These are phyloP conservation scores for Wickerhamiella lipophila DNA, from an alignment of 805 yeast genomes.

Conservation along the genomic window DNA sequence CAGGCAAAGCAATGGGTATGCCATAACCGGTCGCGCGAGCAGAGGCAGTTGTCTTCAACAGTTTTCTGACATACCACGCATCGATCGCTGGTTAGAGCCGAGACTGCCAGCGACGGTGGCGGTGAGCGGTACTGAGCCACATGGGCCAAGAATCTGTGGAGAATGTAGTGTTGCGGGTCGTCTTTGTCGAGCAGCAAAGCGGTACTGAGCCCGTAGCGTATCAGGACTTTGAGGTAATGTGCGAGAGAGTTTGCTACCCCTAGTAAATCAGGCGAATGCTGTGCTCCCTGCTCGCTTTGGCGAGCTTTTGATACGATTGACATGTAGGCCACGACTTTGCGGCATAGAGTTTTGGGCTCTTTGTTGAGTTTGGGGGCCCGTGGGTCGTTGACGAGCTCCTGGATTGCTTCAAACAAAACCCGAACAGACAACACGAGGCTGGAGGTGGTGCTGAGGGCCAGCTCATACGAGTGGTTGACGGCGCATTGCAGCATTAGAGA, in stretches of 20 bases:
- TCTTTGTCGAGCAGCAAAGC: slow-evolving; percentile 50
- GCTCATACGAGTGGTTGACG: slow-evolving; percentile 53
- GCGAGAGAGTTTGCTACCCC: slow-evolving; percentile 83
- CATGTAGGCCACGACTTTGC: slow-evolving; percentile 79
- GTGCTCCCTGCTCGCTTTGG: slow-evolving; percentile 16
- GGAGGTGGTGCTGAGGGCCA: slow-evolving; percentile 61
- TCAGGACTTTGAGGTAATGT: slow-evolving; percentile 75
- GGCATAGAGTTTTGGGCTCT: slow-evolving; percentile 78
- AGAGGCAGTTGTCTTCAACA: slow-evolving; percentile 73
- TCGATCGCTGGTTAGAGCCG: slow-evolving; percentile 48
- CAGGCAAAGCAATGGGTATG: slow-evolving; percentile 67
- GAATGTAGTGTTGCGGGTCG: not conserved
- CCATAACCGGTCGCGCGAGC: slow-evolving; percentile 56
- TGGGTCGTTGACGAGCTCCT: slow-evolving; percentile 24
- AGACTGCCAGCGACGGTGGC: slow-evolving; percentile 26
- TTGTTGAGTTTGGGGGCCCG: slow-evolving; percentile 23
- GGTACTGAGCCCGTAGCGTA: slow-evolving; percentile 64
- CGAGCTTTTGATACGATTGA: slow-evolving; percentile 60
- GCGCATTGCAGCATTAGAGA: slow-evolving; percentile 84
- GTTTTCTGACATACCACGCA: slow-evolving; percentile 61
- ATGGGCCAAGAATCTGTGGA: slow-evolving; percentile 5
- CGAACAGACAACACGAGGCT: slow-evolving; percentile 60
- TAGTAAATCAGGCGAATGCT: slow-evolving; percentile 35
- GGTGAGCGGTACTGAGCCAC: slow-evolving; percentile 10
- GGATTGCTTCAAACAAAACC: slow-evolving; percentile 64